Evolutionary conservation across 441 rosid genomes (phyloP), one percentile per base, ranked within the genome.

Genomic region (Mallotus japonicus): DNA sequence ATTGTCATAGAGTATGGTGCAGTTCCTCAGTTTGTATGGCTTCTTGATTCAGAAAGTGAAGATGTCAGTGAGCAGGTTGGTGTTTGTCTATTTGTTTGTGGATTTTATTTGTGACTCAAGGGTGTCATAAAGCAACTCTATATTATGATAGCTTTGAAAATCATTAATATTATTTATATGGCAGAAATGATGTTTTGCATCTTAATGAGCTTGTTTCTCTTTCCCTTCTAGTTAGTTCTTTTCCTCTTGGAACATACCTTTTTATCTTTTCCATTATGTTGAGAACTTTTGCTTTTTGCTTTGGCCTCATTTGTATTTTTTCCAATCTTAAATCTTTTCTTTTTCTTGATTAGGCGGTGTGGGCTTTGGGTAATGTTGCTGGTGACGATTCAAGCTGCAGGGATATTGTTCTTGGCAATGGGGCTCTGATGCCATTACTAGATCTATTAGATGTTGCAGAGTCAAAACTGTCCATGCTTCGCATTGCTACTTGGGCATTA

Each of bases 281-380:
- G 20, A 34, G 13, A 56, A 40, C 51, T 14, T 73, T 9, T 50
- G 46, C 8, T n/a, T 49, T 17, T 53, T 15, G 67, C 47, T 51
- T 17, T 72, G 9, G 66, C 22, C 3, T 15, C 58, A 58, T 32
- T 20, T 14, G 10, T 65, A 19, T n/a, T 32, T 32, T 32, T 32
- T 32, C 37, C 37, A 4, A 32, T 32, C 37, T 32, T 1, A 32
- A 32, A 32, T 32, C 37, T 32, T 32, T 32, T 32, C 4, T 32
- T 1, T 32, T 4, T 24, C n/a, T 40, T 42, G 71, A 60, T 57
- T 65, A 92, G 97, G 97, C 92, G 63, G 90, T 92, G 44, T 89
- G 96, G 94, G 96, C 95, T 46, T 77, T 90, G 85, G 97, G 96
- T 60, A 90, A 92, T 78, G 90, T 92, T 80, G 96, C 96, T 71